Evolutionary conservation across 495 filamentous ascomycete species (phyloP).

Genomic region (Aspergillus nanangensis): DNA sequence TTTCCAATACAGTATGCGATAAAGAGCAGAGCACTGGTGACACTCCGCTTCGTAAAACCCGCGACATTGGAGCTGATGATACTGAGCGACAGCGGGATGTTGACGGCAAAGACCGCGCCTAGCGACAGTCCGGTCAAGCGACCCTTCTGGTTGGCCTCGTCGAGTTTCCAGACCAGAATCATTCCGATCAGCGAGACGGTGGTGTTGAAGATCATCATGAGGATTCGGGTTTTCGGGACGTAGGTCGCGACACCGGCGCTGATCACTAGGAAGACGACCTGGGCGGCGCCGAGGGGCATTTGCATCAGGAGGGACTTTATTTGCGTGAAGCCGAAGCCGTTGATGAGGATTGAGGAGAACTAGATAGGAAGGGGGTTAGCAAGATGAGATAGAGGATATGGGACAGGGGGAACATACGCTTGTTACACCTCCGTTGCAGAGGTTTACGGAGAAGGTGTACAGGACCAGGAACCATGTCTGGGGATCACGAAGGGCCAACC

Average conservation of each 20-base stretch:
- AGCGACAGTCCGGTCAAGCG: constrained; percentile 53
- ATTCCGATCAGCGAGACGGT: constrained; percentile 47
- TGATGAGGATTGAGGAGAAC: constrained; percentile 39
- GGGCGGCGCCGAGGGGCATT: constrained; percentile 35
- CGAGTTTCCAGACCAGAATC: constrained; percentile 54
- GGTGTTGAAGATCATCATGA: constrained; percentile 31
- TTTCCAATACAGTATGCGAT: constrained; percentile 27
- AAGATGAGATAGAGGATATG: neutral
- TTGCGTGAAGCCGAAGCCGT: constrained; percentile 35
- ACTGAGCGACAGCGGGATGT: constrained; percentile 51
- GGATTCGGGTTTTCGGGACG: constrained; percentile 23
- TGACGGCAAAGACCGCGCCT: constrained; percentile 45
- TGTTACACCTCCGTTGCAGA: constrained; percentile 43
- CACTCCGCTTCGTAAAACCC: constrained; percentile 57
- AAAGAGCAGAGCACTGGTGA: constrained; percentile 29
- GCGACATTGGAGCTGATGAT: constrained; percentile 58
- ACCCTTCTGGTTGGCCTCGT: constrained; percentile 45
- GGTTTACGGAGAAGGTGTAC: constrained; percentile 35
- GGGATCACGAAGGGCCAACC: constrained; percentile 46
- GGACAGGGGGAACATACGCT: constrained; percentile 15
- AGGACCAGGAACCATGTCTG: constrained; percentile 44
- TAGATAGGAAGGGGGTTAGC: constrained; percentile 4
- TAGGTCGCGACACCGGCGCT: constrained; percentile 26
- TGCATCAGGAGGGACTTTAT: constrained; percentile 34
- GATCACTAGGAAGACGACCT: constrained; percentile 32